A percentile compares a stretch with the other conserved stretches of the same genome.
Evolutionary conservation across 495 filamentous ascomycete species (phyloP).

Genomic region (Aspergillus baeticus): DNA sequence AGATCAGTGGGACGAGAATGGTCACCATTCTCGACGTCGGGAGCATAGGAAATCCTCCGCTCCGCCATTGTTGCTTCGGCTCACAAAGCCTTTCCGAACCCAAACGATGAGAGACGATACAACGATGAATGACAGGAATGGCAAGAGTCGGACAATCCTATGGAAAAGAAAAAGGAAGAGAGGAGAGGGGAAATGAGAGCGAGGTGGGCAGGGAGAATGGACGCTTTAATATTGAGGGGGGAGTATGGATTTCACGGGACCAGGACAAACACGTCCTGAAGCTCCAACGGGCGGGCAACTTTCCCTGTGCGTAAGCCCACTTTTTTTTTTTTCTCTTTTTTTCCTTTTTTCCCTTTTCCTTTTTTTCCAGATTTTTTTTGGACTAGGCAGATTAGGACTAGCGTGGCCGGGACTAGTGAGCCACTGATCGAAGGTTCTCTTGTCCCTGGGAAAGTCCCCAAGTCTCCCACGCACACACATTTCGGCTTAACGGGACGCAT

Average conservation of each 20-base stretch:
- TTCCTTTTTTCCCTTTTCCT: slow-evolving; percentile 14
- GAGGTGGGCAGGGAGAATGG: slow-evolving; percentile 22
- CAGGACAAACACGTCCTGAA: slow-evolving; percentile 29
- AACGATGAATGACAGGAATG: slow-evolving; percentile 39
- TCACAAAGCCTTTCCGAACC: slow-evolving; percentile 43
- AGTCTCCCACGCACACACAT: slow-evolving; percentile 19
- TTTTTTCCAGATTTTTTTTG: slow-evolving; percentile 12
- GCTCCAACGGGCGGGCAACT: slow-evolving; percentile 32
- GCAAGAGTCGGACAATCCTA: slow-evolving; percentile 49
- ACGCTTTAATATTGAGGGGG: slow-evolving; percentile 31
- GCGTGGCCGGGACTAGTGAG: slow-evolving; percentile 23
- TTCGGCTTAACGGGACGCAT: slow-evolving; percentile 23
- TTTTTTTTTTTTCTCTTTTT: slow-evolving; percentile 23
- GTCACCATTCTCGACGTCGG: slow-evolving; percentile 51
- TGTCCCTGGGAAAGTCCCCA: slow-evolving; percentile 21
- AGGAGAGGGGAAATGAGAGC: slow-evolving; percentile 25
- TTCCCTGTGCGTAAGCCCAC: slow-evolving; percentile 29
- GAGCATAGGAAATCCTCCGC: slow-evolving; percentile 55
- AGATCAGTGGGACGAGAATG: slow-evolving; percentile 36
- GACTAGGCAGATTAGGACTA: slow-evolving; percentile 11
- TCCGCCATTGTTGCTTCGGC: slow-evolving; percentile 53
- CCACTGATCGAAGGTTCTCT: slow-evolving; percentile 22
- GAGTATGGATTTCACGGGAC: slow-evolving; percentile 29
- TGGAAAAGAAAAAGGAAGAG: slow-evolving; percentile 26
- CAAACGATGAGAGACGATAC: slow-evolving; percentile 43